Percentiles rank a stretch among this genome's conserved stretches.
phyloP scores from a whole-genome alignment of 2,329 filamentous ascomycete species.

The Sclerotinia subarctica region DNA sequence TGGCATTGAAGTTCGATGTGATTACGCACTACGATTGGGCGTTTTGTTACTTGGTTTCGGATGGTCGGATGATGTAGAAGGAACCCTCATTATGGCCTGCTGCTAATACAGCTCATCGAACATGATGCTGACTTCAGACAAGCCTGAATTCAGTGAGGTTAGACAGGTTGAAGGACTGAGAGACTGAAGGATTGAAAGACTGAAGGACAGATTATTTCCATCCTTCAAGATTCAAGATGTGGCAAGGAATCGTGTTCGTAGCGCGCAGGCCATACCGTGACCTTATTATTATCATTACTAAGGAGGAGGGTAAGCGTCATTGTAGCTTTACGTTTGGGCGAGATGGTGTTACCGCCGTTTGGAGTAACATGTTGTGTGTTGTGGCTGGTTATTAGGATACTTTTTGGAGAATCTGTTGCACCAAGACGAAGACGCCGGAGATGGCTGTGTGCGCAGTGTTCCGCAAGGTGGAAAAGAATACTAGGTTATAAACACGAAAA shows the following conservation, averaged over 20 bases:
- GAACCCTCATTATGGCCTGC: not conserved
- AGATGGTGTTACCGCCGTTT: not conserved
- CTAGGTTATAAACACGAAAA: not conserved
- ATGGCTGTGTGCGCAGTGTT: not conserved
- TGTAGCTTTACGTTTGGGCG: not conserved
- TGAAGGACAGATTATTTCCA: not conserved
- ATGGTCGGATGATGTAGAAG: not conserved
- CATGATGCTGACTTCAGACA: not conserved
- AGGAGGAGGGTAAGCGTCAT: constrained; percentile 5
- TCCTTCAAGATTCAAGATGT: not conserved
- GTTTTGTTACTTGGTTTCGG: not conserved
- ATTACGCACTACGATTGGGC: not conserved
- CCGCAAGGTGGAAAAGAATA: not conserved
- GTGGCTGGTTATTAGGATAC: not conserved
- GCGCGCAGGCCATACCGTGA: constrained; percentile 4
- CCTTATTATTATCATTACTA: not conserved
- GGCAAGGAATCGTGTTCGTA: constrained; percentile 10
- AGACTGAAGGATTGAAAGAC: too few species aligned
- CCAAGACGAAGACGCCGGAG: not conserved
- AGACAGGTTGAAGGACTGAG: too few species aligned
- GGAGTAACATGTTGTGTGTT: not conserved
- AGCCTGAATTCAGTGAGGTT: not conserved
- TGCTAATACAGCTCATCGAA: not conserved
- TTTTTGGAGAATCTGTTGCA: not conserved
- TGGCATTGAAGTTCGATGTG: not conserved